phyloP scores from a whole-genome alignment of 495 filamentous ascomycete species.

The Aspergillus diversus region DNA sequence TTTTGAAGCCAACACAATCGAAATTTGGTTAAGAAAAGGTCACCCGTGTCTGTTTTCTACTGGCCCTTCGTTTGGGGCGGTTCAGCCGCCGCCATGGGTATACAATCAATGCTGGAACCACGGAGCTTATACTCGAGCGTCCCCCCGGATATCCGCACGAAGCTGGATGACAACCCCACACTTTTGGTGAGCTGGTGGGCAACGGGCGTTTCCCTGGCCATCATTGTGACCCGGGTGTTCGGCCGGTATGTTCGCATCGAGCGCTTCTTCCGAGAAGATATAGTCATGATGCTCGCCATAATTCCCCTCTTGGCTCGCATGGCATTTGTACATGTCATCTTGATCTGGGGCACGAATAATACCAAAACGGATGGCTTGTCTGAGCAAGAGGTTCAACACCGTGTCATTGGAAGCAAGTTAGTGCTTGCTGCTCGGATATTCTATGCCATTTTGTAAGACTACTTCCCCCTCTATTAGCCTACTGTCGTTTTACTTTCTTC shows the following conservation, averaged over 20 bases:
- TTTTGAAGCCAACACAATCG: background rate
- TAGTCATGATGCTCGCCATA: conserved; percentile 76
- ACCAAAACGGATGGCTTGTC: conserved; percentile 46
- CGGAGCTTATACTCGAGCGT: conserved; percentile 35
- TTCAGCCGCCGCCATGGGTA: conserved; percentile 27
- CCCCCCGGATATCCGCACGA: conserved; percentile 61
- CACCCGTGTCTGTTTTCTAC: conserved; percentile 5
- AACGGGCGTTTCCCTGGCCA: conserved; percentile 75
- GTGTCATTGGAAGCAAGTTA: conserved; percentile 55
- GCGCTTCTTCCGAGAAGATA: conserved; percentile 83
- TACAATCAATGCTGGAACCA: conserved; percentile 26
- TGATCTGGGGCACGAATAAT: conserved; percentile 91
- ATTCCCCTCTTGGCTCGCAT: conserved; percentile 82
- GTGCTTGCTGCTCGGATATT: conserved; percentile 57
- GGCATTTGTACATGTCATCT: conserved; percentile 81
- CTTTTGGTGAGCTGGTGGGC: conserved; percentile 96
- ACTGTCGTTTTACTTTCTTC: background rate
- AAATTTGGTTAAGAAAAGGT: background rate
- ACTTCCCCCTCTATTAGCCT: background rate
- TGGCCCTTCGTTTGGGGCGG: conserved; percentile 40
- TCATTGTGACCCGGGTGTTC: conserved; percentile 75
- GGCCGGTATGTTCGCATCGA: conserved; percentile 84
- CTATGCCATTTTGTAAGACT: conserved; percentile 60
- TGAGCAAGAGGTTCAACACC: conserved; percentile 40
- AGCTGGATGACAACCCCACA: conserved; percentile 67